These are phyloP conservation scores for Penicillium digitatum DNA, from an alignment of 2,329 filamentous ascomycete species.

Conservation along the genomic window DNA sequence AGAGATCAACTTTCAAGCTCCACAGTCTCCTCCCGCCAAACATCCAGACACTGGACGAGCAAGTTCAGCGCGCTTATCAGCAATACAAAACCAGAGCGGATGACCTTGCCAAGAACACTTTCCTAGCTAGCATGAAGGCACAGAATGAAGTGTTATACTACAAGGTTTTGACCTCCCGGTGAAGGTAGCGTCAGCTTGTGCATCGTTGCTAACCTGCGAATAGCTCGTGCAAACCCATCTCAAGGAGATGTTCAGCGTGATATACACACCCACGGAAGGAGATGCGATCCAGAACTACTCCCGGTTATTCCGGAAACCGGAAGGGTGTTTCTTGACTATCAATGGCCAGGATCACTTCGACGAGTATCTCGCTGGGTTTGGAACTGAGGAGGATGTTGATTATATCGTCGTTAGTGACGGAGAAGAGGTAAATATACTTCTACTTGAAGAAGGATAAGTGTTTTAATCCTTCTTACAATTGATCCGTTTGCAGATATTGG, in stretches of 20 bases:
- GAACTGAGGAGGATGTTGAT: conserved; percentile 69
- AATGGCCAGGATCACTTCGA: conserved; percentile 63
- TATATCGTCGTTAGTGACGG: conserved; percentile 81
- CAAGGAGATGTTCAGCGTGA: conserved; percentile 83
- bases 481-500: conserved; percentile 64
- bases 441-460: too few relatives aligned
- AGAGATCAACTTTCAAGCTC: conserved; percentile 66
- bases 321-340: conserved; percentile 78
- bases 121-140: conserved; percentile 77
- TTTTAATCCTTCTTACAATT: conserved; percentile 8
- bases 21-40: conserved; percentile 68
- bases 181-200: background rate
- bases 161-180: conserved; percentile 48
- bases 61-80: conserved; percentile 71
- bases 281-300: conserved; percentile 86
- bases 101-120: conserved; percentile 78
- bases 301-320: conserved; percentile 68
- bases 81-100: conserved; percentile 65
- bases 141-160: conserved; percentile 84
- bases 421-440: conserved; percentile 41
- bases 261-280: conserved; percentile 87
- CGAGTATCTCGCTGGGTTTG: conserved; percentile 65
- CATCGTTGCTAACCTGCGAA: background rate
- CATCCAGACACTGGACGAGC: conserved; percentile 71
- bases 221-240: conserved; percentile 72